Base-by-base conservation (phyloP, 805 yeast genomes). In the Jamesozyma hellenica region DNA sequence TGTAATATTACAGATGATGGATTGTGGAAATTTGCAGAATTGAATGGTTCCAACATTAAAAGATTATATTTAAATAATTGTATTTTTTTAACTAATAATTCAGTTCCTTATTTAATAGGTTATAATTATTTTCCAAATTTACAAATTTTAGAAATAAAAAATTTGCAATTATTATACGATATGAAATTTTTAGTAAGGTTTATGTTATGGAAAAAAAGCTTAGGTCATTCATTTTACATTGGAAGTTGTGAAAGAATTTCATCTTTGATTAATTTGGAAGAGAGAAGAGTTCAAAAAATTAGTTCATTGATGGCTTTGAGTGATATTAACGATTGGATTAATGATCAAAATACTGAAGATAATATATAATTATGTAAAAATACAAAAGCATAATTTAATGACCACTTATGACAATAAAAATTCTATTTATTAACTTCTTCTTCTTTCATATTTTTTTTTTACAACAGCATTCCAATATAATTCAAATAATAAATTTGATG, bases 51-150 rank as follows among this genome's bases (percentile, higher is more conserved):
- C 1, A 51, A 63, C 4, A 51, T 88, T 3, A 76, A 75, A 49
- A 66, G 95, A 38, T 63, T 87, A 16, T 81, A 94, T 7, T 56
- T 87, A 38, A 87, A 87, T 58, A 76, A 78, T 50, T 87, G 96
- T 56, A 65, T 68, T 25, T 52, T 58, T 18, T 54, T 83, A 28
- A 72, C 83, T 14, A 69, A 82, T 52, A 69, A 68, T 38, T 72
- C 80, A 3, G 52, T 82, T 4, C 84, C 85, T 3, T 60, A 66
- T 21, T 59, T 72, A 4, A 33, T 46, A 2, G 49, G 56, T 10
- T 47, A 49, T 27, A 72, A 75, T 27, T 72, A 71, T 47, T 71
- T 82, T 41, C 73, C 74, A 11, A 68, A 68, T 34, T 58, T 88
- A 37, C 68, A 79, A 1, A 95, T 88, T 2, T 66, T 88, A 32